Percentiles rank a stretch among this genome's conserved stretches.
Conservation (phyloP, 371 early-diverging fungal genomes). For the Lichtheimia hyalospora region DNA sequence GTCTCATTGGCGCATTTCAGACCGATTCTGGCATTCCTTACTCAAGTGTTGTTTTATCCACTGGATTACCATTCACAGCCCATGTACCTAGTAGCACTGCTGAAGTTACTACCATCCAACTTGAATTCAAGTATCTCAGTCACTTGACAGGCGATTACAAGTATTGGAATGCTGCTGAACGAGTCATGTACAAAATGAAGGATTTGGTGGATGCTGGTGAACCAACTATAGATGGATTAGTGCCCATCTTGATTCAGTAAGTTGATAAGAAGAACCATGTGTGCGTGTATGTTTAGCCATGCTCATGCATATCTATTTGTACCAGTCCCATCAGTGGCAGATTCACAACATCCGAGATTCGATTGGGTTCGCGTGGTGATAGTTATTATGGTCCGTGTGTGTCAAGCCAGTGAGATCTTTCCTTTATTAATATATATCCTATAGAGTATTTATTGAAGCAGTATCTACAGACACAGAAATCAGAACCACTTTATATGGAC, state of each 20-base stretch:
- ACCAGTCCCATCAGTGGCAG: slow-evolving; percentile 36
- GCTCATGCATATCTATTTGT: too few species aligned
- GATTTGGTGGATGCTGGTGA: slow-evolving; percentile 24
- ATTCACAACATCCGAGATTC: slow-evolving; percentile 55
- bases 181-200: slow-evolving; percentile 62
- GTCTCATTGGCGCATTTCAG: slow-evolving; percentile 76
- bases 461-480: slow-evolving; percentile 71
- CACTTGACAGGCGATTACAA: slow-evolving; percentile 70
- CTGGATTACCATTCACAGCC: slow-evolving; percentile 24
- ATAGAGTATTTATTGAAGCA: slow-evolving; percentile 90
- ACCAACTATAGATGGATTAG: slow-evolving; percentile 68
- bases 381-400: slow-evolving; percentile 78
- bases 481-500: slow-evolving; percentile 62
- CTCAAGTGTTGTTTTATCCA: slow-evolving; percentile 65
- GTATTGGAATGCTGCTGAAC: slow-evolving; percentile 74
- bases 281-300: too few species aligned
- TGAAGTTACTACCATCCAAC: slow-evolving; percentile 83
- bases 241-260: slow-evolving; percentile 73
- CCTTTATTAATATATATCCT: background rate
- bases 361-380: slow-evolving; percentile 84
- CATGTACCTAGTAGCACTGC: slow-evolving; percentile 69
- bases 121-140: slow-evolving; percentile 88
- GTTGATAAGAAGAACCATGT: background rate
- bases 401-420: background rate
- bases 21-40: slow-evolving; percentile 78